Conservation (phyloP, 73 alveolate genomes). For the Paramecium caudatum region DNA sequence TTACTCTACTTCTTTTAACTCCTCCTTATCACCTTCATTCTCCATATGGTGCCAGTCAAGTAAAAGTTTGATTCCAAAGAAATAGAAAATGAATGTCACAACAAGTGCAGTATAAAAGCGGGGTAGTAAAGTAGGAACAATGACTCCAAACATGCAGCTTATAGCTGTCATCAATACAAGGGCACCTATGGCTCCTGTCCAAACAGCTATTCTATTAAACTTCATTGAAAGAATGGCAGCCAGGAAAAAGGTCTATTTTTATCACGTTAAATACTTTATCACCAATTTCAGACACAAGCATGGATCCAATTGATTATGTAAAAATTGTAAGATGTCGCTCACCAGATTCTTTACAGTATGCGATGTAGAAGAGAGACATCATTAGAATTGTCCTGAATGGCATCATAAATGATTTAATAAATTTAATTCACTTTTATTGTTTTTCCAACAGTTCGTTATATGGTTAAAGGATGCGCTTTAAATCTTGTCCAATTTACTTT, state of each 20-base stretch:
- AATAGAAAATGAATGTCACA: conserved; percentile 31
- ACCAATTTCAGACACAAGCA: conserved; percentile 56
- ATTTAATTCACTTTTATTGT: conserved; percentile 37
- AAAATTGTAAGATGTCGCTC: background rate
- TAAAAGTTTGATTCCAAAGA: conserved; percentile 14
- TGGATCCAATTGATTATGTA: conserved; percentile 31
- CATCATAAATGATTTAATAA: conserved; percentile 32
- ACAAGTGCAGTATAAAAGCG: conserved; percentile 19
- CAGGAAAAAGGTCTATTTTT: conserved; percentile 43
- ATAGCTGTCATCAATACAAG: conserved; percentile 42
- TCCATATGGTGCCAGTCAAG: conserved; percentile 52
- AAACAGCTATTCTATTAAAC: conserved; percentile 54
- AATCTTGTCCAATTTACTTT: conserved; percentile 11
- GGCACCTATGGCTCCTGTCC: conserved; percentile 40
- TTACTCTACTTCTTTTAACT: conserved; percentile 42
- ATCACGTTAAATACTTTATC: background rate
- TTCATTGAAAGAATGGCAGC: conserved; percentile 67
- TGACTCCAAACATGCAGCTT: conserved; percentile 42
- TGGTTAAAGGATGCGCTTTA: background rate
- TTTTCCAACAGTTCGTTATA: conserved; percentile 44
- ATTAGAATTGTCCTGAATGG: background rate
- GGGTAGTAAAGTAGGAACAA: conserved; percentile 40
- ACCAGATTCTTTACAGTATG: conserved; percentile 29
- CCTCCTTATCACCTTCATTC: conserved; percentile 38
- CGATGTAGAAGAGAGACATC: background rate